Percentiles rank a stretch among this genome's conserved stretches.
Evolutionary conservation across 2,329 filamentous ascomycete genomes (phyloP).

Genomic region (Aotearoamyces nothofagi): DNA sequence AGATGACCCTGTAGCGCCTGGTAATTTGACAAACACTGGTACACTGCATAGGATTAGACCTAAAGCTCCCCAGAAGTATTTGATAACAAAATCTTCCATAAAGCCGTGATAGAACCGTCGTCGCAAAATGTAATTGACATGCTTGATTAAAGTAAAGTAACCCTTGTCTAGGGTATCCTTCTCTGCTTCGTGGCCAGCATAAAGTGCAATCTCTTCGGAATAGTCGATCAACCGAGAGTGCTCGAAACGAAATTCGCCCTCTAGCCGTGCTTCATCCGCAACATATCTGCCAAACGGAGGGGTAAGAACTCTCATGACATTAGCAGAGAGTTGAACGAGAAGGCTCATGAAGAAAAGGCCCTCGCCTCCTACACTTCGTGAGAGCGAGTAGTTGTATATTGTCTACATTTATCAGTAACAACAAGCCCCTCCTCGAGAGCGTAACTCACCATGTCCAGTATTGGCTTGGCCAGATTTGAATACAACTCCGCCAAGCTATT

Average conservation of each 20-base stretch:
- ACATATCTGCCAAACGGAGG: constrained; percentile 97
- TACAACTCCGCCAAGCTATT: constrained; percentile 91
- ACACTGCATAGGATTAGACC: constrained; percentile 86
- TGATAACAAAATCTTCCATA: constrained; percentile 99
- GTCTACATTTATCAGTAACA: constrained; percentile 28
- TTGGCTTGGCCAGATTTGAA: constrained; percentile 87
- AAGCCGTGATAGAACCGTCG: constrained; percentile 93
- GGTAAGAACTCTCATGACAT: constrained; percentile 84
- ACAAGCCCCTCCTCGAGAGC: constrained; percentile 2
- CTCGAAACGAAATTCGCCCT: constrained; percentile 93
- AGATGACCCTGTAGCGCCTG: constrained; percentile 37
- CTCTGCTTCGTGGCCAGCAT: constrained; percentile 81
- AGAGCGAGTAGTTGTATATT: constrained; percentile 91
- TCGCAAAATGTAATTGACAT: constrained; percentile 86
- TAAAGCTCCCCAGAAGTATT: constrained; percentile 96
- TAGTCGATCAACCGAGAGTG: constrained; percentile 93
- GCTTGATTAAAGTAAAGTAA: constrained; percentile 97
- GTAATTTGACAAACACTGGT: constrained; percentile 89
- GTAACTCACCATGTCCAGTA: constrained; percentile 66
- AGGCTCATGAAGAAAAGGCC: constrained; percentile 91
- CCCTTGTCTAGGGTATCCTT: constrained; percentile 96
- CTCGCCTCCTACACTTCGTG: constrained; percentile 88
- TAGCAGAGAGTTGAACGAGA: constrained; percentile 79
- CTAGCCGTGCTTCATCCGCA: constrained; percentile 83
- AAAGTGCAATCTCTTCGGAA: constrained; percentile 86